Conservation (phyloP, 495 filamentous ascomycete species). For the Podospora sp. region DNA sequence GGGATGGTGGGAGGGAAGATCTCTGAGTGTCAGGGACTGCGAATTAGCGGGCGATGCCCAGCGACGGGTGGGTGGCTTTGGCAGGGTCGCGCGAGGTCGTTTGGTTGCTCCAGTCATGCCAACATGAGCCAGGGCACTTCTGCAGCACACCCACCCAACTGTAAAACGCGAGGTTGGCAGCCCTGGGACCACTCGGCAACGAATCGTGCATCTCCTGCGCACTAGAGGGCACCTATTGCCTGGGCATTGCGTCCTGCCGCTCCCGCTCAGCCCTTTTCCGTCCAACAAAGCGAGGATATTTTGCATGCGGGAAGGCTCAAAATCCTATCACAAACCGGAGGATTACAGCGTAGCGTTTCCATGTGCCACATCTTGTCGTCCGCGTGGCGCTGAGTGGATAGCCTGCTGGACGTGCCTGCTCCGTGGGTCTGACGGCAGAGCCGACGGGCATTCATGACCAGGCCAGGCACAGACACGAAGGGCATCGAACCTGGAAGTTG, state of each 20-base stretch:
- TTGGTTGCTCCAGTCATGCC: slow-evolving; percentile 14
- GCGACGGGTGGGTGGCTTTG: slow-evolving; percentile 11
- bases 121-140: slow-evolving; percentile 18
- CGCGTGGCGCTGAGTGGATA: background rate
- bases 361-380: background rate
- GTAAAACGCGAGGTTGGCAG: slow-evolving; percentile 24
- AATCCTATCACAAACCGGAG: background rate
- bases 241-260: background rate
- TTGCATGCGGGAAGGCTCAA: slow-evolving; percentile 1
- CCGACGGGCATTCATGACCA: background rate
- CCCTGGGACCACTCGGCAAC: slow-evolving; percentile 4
- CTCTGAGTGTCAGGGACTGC: slow-evolving; percentile 19
- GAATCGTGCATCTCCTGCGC: slow-evolving; percentile 1
- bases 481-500: background rate
- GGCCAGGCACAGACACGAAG: too few relatives aligned
- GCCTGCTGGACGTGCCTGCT: background rate
- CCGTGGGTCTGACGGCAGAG: background rate
- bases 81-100: slow-evolving; percentile 14
- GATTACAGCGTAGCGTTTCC: background rate
- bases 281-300: background rate
- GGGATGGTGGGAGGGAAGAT: slow-evolving; percentile 10
- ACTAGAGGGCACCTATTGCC: background rate
- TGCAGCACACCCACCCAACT: slow-evolving; percentile 6
- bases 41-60: slow-evolving; percentile 14
- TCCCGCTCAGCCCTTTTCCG: background rate